Percentiles rank a stretch among this genome's conserved stretches.
These are phyloP conservation scores for Fomes fomentarius DNA, from an alignment of 1,284 basidiomycete genomes.

Conservation along the genomic window DNA sequence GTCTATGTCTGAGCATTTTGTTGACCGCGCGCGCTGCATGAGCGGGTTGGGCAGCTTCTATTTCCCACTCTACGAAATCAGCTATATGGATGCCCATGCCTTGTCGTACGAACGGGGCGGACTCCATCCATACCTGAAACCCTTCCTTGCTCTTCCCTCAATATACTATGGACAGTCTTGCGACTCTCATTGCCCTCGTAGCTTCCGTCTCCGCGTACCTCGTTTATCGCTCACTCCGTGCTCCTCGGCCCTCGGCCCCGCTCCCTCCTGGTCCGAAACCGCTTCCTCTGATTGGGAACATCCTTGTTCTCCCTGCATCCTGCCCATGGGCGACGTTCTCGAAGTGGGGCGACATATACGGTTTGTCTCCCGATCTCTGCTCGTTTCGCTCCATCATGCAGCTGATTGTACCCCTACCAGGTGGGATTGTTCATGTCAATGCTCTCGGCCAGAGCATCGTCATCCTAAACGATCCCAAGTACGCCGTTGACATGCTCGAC, in stretches of 20 bases:
- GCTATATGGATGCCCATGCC: no score
- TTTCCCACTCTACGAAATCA: no score
- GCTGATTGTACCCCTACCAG: slow-evolving; percentile 33
- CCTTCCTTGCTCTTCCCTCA: no score
- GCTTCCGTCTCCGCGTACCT: neutral
- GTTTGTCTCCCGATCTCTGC: neutral
- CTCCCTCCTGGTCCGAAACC: slow-evolving; percentile 18
- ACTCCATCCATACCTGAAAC: no score
- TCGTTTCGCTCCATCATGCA: no score
- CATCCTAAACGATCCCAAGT: slow-evolving; percentile 56
- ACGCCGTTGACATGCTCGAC: slow-evolving; percentile 62
- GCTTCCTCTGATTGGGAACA: slow-evolving; percentile 20
- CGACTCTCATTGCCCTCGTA: neutral
- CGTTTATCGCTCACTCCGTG: slow-evolving; percentile 30
- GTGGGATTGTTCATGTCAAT: slow-evolving; percentile 58
- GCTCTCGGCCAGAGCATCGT: slow-evolving; percentile 62
- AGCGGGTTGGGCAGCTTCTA: no score
- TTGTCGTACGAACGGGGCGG: no score
- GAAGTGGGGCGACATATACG: slow-evolving; percentile 47
- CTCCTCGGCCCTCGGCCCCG: neutral
- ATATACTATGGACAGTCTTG: neutral
- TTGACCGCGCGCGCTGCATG: no score
- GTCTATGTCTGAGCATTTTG: no score
- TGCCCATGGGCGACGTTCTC: slow-evolving; percentile 56
- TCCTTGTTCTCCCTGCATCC: slow-evolving; percentile 15